Evolutionary conservation across 441 rosid species (phyloP), one percentile per base, ranked within the genome.

Genomic region (Eruca vesicaria): DNA sequence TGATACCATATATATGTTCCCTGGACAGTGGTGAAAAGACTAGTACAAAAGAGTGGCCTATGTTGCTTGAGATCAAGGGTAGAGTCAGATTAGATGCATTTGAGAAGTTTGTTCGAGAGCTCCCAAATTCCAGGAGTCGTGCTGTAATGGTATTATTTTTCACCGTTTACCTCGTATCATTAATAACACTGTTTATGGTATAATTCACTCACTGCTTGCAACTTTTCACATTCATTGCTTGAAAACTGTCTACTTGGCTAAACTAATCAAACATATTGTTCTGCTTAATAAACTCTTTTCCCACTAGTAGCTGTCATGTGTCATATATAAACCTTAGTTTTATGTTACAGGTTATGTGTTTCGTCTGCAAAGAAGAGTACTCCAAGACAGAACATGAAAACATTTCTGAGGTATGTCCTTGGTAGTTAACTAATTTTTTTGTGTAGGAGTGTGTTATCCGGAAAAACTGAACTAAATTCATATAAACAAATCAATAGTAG

Each of bases 1-100:
- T 67, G 68, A 67, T 33, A 29, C 12, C 9, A 58, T 0, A 8
- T 16, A 8, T 38, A 50, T 75, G 61, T 62, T 21, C 28, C 36
- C 11, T 23, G 81, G 11, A 76, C 85, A 94, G 98, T 65, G 97
- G 97, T 4, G 97, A 92, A 71, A 90, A 84, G 77, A 83, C 90
- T 19, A 69, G 78, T 33, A 73, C 85, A 0, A 80, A 86, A 73
- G 91, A 83, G 33, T 94, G 98, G 97, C 84, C 87, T 65, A 70
- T 74, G 61, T 68, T 70, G 57, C 80, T 92, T n/a, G 98, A 94
- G 78, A 86, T 92, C 9, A 94, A 94, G 79, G 98, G 98, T 50
- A 87, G 97, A 83, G 98, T 94, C 35, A 86, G 88, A 82, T 86
- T 90, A 32, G 94, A 92, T 62, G 97, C 98, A 16, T 94, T 94